These are phyloP conservation scores for Penicillium pulvis DNA, from an alignment of 495 filamentous ascomycete genomes.

Conservation along the genomic window DNA sequence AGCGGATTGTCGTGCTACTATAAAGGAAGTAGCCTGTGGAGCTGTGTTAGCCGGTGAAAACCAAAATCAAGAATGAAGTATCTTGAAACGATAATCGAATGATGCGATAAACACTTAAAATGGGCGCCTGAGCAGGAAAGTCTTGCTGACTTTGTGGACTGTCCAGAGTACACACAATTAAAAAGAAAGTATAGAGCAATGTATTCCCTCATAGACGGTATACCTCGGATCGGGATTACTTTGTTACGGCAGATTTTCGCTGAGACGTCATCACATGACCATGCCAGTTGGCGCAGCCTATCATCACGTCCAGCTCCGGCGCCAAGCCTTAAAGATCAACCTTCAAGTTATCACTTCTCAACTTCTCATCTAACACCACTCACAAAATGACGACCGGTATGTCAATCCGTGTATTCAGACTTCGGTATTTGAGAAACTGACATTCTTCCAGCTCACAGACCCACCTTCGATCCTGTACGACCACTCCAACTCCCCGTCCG, in stretches of 20 bases:
- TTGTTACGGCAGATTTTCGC: background rate
- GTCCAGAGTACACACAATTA: no score
- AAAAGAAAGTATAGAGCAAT: no score
- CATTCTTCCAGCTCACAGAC: conserved; percentile 63
- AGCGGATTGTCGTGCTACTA: no score
- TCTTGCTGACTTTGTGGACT: no score
- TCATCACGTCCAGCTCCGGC: background rate
- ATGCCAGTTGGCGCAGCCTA: background rate
- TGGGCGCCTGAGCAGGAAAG: no score
- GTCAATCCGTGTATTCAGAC: background rate
- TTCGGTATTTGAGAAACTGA: conserved; percentile 26
- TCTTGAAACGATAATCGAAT: no score
- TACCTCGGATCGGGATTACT: background rate
- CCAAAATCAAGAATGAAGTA: no score
- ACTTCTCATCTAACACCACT: background rate
- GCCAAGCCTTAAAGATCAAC: background rate
- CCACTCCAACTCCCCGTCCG: conserved; percentile 19
- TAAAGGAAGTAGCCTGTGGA: no score
- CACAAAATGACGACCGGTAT: conserved; percentile 68
- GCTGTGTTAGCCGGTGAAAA: no score
- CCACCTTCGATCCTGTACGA: conserved; percentile 88
- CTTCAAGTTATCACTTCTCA: background rate
- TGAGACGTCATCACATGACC: background rate
- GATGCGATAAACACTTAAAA: no score
- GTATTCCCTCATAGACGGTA: background rate